Percentiles rank a stretch among this genome's conserved stretches.
These are phyloP conservation scores for Trichophyton equinum DNA, from an alignment of 2,329 filamentous ascomycete species.

Conservation along the genomic window DNA sequence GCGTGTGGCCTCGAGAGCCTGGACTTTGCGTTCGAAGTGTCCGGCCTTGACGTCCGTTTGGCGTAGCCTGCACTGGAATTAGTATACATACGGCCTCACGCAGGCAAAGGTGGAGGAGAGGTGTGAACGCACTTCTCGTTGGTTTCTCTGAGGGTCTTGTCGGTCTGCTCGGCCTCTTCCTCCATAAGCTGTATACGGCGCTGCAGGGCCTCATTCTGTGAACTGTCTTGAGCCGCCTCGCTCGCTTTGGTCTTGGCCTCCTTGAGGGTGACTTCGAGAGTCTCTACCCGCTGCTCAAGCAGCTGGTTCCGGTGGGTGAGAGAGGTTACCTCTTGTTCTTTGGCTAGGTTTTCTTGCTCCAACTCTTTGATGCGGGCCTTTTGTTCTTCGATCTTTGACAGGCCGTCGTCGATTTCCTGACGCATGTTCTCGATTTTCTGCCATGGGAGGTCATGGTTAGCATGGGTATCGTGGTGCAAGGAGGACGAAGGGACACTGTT, in stretches of 20 bases:
- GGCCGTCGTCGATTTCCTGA: constrained; percentile 78
- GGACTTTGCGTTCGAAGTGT: constrained; percentile 98
- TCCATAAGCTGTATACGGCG: constrained; percentile 90
- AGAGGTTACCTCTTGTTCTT: constrained; percentile 97
- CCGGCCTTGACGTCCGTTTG: constrained; percentile 99
- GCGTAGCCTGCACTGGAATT: constrained; percentile 56
- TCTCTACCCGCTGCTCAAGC: constrained; percentile 82
- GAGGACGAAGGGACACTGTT: background rate
- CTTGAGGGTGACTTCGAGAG: constrained; percentile 71
- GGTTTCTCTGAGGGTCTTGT: constrained; percentile 90
- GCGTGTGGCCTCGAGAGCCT: constrained; percentile 81
- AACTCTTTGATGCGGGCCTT: constrained; percentile 75
- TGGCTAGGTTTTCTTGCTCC: constrained; percentile 88
- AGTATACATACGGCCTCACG: background rate
- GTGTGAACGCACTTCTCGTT: constrained; percentile 78
- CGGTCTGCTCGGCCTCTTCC: constrained; percentile 92
- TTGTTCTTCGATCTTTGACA: constrained; percentile 73
- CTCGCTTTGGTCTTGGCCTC: constrained; percentile 78
- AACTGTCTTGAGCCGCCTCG: constrained; percentile 68
- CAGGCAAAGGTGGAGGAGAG: background rate
- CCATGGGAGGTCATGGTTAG: background rate
- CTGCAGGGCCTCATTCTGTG: constrained; percentile 82
- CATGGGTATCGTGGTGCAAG: background rate
- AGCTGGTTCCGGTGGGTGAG: constrained; percentile 90
- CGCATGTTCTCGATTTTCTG: constrained; percentile 52